A percentile compares a stretch with the other conserved stretches of the same genome.
Conservation (phyloP, 1,284 basidiomycete genomes). For the Sanghuangporus sanghuang region DNA sequence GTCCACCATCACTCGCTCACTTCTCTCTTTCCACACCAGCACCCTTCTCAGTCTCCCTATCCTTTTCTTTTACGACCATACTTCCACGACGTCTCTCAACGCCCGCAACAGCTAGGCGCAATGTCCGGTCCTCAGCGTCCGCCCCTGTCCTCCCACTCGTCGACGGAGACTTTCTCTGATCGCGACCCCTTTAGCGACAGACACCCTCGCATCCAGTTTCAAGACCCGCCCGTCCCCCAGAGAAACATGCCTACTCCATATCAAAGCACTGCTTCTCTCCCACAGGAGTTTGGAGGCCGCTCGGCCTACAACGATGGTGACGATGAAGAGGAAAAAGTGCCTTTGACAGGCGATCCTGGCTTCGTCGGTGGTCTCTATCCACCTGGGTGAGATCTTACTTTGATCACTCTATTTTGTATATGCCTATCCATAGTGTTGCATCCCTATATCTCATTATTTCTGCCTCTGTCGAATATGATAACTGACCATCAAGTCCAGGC, state of each 20-base stretch:
- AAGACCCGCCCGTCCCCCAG: constrained; percentile 40
- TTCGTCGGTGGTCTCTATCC: constrained; percentile 65
- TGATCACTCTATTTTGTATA: background rate
- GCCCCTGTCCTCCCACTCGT: constrained; percentile 36
- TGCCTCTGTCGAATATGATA: background rate
- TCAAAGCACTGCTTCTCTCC: constrained; percentile 51
- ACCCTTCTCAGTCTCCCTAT: background rate
- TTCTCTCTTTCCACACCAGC: background rate
- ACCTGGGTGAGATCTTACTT: constrained; percentile 45
- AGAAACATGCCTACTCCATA: constrained; percentile 35
- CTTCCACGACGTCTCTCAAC: background rate
- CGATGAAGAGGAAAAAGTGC: constrained; percentile 67
- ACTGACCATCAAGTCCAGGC: constrained; percentile 25
- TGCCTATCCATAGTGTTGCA: background rate
- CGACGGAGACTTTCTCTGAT: constrained; percentile 31
- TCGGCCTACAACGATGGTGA: constrained; percentile 49
- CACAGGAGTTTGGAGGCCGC: constrained; percentile 45
- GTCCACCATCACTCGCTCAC: background rate
- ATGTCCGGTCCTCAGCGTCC: constrained; percentile 30
- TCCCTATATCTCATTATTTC: background rate
- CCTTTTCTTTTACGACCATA: background rate
- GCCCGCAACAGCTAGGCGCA: background rate
- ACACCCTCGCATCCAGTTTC: constrained; percentile 54
- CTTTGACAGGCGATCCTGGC: constrained; percentile 51
- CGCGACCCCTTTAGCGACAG: constrained; percentile 64